These are phyloP conservation scores for Lentinula edodes DNA, from an alignment of 768 basidiomycete genomes.

Conservation along the genomic window DNA sequence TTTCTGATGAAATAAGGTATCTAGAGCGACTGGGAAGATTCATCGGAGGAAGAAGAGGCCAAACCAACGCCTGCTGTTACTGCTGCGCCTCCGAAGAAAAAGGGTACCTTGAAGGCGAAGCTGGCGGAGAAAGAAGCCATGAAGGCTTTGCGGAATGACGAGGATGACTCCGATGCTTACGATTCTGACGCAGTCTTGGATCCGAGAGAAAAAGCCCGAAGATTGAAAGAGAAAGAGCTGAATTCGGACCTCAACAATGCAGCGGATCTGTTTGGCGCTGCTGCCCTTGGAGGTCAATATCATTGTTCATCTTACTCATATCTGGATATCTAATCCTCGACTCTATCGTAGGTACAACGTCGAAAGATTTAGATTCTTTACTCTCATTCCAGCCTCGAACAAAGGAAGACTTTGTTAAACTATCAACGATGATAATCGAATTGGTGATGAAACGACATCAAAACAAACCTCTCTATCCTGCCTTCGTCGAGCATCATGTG, in stretches of 20 bases:
- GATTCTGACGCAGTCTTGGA: constrained; percentile 74
- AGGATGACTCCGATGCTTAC: constrained; percentile 40
- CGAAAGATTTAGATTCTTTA: constrained; percentile 62
- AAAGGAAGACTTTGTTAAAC: constrained; percentile 78
- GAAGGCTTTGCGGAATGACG: constrained; percentile 48
- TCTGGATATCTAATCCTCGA: neutral
- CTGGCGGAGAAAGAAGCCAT: constrained; percentile 87
- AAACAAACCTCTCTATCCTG: constrained; percentile 73
- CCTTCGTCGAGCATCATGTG: constrained; percentile 82
- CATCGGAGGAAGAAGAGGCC: constrained; percentile 72
- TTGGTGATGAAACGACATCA: constrained; percentile 74
- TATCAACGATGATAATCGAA: constrained; percentile 73
- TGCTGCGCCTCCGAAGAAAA: constrained; percentile 79
- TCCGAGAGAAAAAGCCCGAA: constrained; percentile 69
- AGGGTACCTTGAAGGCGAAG: constrained; percentile 87
- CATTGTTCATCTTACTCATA: neutral
- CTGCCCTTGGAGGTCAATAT: constrained; percentile 55
- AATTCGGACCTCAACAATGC: constrained; percentile 85
- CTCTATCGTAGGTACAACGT: constrained; percentile 52
- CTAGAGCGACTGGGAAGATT: constrained; percentile 95
- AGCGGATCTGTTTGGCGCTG: constrained; percentile 71
- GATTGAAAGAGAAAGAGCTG: constrained; percentile 77
- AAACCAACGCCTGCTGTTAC: constrained; percentile 38
- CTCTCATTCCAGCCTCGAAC: constrained; percentile 79
- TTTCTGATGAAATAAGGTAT: neutral